A percentile compares a stretch with the other conserved stretches of the same genome.
Evolutionary conservation across 2,329 filamentous ascomycete genomes (phyloP).

Genomic region (Chrysoporthe cubensis): DNA sequence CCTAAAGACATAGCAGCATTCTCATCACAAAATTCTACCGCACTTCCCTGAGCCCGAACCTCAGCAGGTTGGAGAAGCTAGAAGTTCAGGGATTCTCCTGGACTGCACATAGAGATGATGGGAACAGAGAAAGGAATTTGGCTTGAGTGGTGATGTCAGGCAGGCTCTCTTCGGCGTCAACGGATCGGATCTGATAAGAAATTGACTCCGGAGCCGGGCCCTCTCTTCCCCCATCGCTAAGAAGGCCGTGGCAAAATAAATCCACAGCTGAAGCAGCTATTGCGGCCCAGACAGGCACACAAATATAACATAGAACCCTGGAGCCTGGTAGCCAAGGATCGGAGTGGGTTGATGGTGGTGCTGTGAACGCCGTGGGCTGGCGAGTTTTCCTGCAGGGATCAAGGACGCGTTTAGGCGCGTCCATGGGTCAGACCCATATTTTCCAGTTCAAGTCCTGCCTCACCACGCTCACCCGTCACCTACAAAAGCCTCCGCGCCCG

Average conservation of each 20-base stretch:
- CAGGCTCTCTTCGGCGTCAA: constrained; percentile 2
- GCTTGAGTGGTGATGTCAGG: constrained; percentile 15
- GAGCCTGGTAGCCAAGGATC: constrained; percentile 2
- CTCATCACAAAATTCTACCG: not conserved
- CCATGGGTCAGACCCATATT: constrained; percentile 2
- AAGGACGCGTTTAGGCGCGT: constrained; percentile 11
- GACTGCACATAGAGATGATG: not conserved
- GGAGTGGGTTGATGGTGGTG: constrained; percentile 19
- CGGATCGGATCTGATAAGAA: constrained; percentile 19
- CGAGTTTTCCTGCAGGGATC: constrained; percentile 8
- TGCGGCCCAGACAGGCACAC: not conserved
- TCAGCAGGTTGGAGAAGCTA: not conserved
- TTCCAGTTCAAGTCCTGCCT: not conserved
- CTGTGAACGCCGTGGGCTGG: constrained; percentile 6
- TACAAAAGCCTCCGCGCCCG: constrained; percentile 21
- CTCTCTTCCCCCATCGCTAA: not conserved
- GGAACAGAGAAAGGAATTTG: not conserved
- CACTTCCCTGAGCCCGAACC: not conserved
- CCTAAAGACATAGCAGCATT: not conserved
- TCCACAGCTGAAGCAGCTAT: constrained; percentile 7
- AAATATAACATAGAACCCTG: constrained; percentile 3
- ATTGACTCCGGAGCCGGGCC: constrained; percentile 6
- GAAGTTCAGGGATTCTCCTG: not conserved
- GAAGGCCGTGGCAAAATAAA: not conserved
- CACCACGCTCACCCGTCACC: constrained; percentile 3